Evolutionary conservation across 495 filamentous ascomycete species (phyloP), one percentile per base, ranked within the genome.

Genomic region (Podospora didyma): DNA sequence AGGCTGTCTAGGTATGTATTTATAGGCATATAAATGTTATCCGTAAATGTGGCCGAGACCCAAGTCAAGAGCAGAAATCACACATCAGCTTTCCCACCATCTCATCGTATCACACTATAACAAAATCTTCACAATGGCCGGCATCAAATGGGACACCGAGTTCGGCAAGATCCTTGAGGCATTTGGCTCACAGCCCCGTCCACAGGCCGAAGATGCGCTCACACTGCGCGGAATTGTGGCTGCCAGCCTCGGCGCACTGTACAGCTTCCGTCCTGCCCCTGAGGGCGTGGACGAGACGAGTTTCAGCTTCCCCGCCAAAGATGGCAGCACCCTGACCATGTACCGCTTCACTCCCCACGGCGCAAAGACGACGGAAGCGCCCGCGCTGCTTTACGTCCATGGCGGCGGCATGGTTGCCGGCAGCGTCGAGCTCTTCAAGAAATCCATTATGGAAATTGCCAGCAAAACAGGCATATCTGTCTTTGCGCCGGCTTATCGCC

Each of bases 381-480:
- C 66, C 14, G 74, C 67, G 7, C 53, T 74, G 17, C 46, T 74
- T n/a, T 67, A 67, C 53, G 45, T 72, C 21, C 73, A 75, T 50
- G 71, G 71, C 28, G 76, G 76, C 49, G 74, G 74, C 31, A 59
- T 69, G 57, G 50, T 78, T 17, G 54, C 60, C 6, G 70, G 72
- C 26, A 64, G 51, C 23, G 59, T 70, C 17, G 47, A 49, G 14
- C 44, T 58, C 20, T 68, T 59, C 51, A 28, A 58, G 3, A 23
- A 50, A 9, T 34, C 45, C 4, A 61, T 69, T 17, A 57, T 62
- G 11, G 60, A 56, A 14, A 57, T 69, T 7, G 64, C 65, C 14
- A 34, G 62, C 24, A 28, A 34, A 2, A 59, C 64, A 19, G 58
- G 55, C 10, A 51, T 66, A 17, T 52, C 65, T 34, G 49, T 73